Evolutionary conservation across 495 filamentous ascomycete species (phyloP).

Genomic region (Aspergillus sclerotioniger): DNA sequence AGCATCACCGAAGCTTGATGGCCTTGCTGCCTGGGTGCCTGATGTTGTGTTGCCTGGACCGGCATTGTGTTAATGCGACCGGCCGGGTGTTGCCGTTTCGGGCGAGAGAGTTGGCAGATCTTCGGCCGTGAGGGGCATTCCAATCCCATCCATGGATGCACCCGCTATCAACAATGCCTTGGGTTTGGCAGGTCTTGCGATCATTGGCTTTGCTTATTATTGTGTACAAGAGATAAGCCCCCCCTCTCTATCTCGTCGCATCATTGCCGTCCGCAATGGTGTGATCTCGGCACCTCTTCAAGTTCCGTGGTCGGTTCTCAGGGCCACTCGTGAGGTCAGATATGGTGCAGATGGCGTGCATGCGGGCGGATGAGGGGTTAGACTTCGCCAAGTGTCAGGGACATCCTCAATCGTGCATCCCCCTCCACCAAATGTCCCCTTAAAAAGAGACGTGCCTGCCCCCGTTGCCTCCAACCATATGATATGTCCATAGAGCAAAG

Average conservation of each 20-base stretch:
- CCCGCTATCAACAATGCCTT: neutral
- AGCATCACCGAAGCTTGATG: neutral
- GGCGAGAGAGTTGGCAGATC: neutral
- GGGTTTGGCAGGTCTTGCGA: neutral
- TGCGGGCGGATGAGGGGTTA: neutral
- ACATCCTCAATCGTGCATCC: neutral
- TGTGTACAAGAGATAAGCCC: neutral
- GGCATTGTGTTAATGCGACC: neutral
- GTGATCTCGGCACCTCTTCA: slow-evolving; percentile 9
- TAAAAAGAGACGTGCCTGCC: neutral
- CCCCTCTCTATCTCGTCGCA: neutral
- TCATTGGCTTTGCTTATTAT: neutral
- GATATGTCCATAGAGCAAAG: neutral
- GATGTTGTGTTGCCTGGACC: neutral
- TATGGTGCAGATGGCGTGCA: slow-evolving; percentile 7
- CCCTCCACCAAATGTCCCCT: neutral
- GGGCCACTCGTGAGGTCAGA: slow-evolving; percentile 3
- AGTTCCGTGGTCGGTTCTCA: neutral
- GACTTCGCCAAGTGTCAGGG: neutral
- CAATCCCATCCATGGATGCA: neutral
- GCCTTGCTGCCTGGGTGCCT: neutral
- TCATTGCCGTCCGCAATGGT: slow-evolving; percentile 23
- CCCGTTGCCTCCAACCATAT: neutral
- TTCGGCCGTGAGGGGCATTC: neutral
- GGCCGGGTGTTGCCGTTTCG: neutral